Conservation (phyloP, 2,329 filamentous ascomycete genomes). For the Epichloe hybrida region DNA sequence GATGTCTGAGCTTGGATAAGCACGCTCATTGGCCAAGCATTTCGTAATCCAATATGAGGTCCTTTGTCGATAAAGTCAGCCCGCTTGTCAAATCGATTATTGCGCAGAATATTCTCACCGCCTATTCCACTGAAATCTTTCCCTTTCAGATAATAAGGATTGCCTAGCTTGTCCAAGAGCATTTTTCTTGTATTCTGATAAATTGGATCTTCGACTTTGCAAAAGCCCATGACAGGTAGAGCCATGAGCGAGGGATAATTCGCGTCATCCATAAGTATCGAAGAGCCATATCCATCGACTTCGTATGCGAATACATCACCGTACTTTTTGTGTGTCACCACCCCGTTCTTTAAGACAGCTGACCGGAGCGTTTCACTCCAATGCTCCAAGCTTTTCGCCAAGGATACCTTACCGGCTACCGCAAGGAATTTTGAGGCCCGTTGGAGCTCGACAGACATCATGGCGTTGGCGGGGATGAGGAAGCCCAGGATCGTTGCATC, state of each 20-base stretch:
- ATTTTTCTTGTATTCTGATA: conserved; percentile 80
- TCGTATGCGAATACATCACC: conserved; percentile 77
- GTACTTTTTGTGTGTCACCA: conserved; percentile 61
- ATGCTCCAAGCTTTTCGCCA: conserved; percentile 41
- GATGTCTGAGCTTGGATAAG: conserved; percentile 85
- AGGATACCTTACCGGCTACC: conserved; percentile 38
- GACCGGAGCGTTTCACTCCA: conserved; percentile 52
- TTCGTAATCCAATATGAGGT: conserved; percentile 64
- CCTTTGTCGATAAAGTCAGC: conserved; percentile 21
- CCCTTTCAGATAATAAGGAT: conserved; percentile 80
- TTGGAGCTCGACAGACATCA: conserved; percentile 83
- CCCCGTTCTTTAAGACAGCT: conserved; percentile 74
- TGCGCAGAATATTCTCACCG: conserved; percentile 35
- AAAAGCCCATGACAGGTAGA: conserved; percentile 66
- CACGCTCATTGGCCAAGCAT: conserved; percentile 95
- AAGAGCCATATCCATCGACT: conserved; percentile 73
- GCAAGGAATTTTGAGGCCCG: conserved; percentile 59
- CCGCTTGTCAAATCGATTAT: background rate
- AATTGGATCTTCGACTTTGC: conserved; percentile 46
- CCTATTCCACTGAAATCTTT: conserved; percentile 75
- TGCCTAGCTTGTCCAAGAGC: conserved; percentile 60
- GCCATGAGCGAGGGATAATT: conserved; percentile 74
- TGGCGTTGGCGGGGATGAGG: conserved; percentile 90
- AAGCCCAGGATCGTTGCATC: conserved; percentile 90
- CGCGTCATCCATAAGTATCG: conserved; percentile 79